Percentiles rank a stretch among this genome's conserved stretches.
phyloP scores from a whole-genome alignment of 768 basidiomycete genomes.

The Podaxis pistillaris region DNA sequence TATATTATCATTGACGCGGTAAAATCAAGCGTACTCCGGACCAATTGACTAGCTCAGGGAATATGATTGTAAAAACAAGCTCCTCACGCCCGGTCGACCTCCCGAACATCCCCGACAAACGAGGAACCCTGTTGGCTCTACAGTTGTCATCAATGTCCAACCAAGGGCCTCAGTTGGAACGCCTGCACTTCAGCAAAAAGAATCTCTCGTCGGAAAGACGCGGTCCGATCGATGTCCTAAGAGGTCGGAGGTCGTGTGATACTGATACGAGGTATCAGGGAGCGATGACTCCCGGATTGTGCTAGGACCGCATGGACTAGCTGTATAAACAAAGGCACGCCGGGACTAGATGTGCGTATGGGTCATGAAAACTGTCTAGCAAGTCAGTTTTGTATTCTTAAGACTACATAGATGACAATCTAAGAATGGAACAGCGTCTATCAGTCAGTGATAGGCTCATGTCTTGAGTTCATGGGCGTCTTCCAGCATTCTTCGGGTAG shows the following conservation, averaged over 20 bases:
- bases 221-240: conserved; percentile 1
- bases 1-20: too few species aligned
- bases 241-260: background rate
- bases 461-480: background rate
- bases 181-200: background rate
- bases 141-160: too few species aligned
- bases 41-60: too few species aligned
- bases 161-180: too few species aligned
- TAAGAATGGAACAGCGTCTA: conserved; percentile 5
- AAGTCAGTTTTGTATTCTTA: background rate
- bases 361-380: background rate
- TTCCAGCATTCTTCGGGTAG: background rate
- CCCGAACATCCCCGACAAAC: background rate
- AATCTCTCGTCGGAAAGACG: background rate
- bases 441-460: background rate
- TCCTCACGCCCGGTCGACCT: too few species aligned
- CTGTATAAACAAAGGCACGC: background rate
- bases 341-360: background rate
- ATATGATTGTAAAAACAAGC: too few species aligned
- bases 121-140: background rate
- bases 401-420: background rate
- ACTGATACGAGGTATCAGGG: background rate
- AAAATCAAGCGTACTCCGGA: too few species aligned
- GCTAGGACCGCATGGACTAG: background rate
- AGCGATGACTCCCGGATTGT: background rate